Base-by-base conservation (phyloP, 163 green algal species). In the Chlorella variabilis region DNA sequence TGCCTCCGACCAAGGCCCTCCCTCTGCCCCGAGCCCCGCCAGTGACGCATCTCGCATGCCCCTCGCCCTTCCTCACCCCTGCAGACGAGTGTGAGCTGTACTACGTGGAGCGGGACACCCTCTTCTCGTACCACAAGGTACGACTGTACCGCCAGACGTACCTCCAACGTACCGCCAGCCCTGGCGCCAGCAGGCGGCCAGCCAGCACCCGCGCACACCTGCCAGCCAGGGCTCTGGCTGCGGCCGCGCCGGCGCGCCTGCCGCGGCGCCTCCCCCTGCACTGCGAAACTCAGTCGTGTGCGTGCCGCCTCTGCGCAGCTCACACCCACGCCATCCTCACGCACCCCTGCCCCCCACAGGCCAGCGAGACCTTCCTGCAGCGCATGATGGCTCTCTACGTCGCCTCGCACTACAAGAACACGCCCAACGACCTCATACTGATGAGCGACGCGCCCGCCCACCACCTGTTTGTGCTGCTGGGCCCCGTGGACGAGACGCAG, bases 401-500 rank as follows among this genome's bases (percentile, higher is more conserved):
- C 68, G 90, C 96, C 6, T 94, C 81, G 51, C 97, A 99, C 87
- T 99, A 99, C 91, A 96, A 96, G 84, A 99, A 99, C 92, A 98
- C 94, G 1, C 97, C 97, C 70, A 98, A 99, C 87, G 97, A 99
- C 87, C 91, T 99, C 70, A 89, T 98, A 67, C 91, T 99, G 41
- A 94, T 99, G 91, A 91, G 83, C n/a, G 68, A 75, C n/a, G 68
- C 73, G 86, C 89, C 51, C 95, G 97, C 97, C 0, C 97, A 99
- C 91, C 93, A 96, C 71, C 91, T 99, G 33, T 99, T 98, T 80
- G 96, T 96, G 74, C 91, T 99, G 68, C 91, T 99, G 65, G 95
- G 89, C 0, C 96, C 97, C 7, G 92, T 98, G 62, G 93, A 98
- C 84, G 89, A 96, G 80, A 90, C 85, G 2, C 63, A 93, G 90